phyloP scores from a whole-genome alignment of 495 filamentous ascomycete species.

The Daldinia childiae region DNA sequence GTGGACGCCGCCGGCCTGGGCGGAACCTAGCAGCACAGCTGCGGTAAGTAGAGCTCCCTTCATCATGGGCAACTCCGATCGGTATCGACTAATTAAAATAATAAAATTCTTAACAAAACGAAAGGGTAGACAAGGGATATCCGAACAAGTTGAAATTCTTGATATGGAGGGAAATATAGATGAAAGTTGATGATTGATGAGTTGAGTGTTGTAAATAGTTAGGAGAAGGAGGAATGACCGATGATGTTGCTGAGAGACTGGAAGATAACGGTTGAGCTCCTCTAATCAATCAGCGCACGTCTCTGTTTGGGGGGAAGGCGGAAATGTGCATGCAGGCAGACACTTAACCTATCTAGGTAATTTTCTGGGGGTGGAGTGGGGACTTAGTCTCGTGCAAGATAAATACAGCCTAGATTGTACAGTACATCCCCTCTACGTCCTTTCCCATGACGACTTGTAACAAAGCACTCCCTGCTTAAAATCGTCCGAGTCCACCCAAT shows the following conservation, averaged over 20 bases:
- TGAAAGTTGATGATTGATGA: conserved; percentile 22
- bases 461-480: conserved; percentile 19
- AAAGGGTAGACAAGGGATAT: conserved; percentile 3
- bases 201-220: conserved; percentile 21
- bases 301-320: conserved; percentile 16
- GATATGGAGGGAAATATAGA: conserved; percentile 14
- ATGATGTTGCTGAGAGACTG: conserved; percentile 39
- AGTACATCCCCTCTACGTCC: conserved; percentile 28
- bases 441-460: conserved; percentile 27
- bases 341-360: background rate
- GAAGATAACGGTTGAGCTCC: conserved; percentile 40
- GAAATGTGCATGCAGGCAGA: conserved; percentile 35
- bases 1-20: conserved; percentile 82
- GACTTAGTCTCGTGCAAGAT: conserved; percentile 35
- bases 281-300: conserved; percentile 6
- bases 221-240: conserved; percentile 34
- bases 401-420: conserved; percentile 19
- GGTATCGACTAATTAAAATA: conserved; percentile 8
- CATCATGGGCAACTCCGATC: conserved; percentile 66
- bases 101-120: conserved; percentile 3
- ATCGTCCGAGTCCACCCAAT: conserved; percentile 14
- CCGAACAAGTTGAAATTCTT: conserved; percentile 6
- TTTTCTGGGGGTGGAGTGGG: conserved; percentile 29
- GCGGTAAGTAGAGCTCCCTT: conserved; percentile 79
- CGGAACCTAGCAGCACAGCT: conserved; percentile 83